Percentiles rank a stretch among this genome's conserved stretches.
Evolutionary conservation across 208 protist genomes (phyloP).

Genomic region (Blechomonas ayalai): DNA sequence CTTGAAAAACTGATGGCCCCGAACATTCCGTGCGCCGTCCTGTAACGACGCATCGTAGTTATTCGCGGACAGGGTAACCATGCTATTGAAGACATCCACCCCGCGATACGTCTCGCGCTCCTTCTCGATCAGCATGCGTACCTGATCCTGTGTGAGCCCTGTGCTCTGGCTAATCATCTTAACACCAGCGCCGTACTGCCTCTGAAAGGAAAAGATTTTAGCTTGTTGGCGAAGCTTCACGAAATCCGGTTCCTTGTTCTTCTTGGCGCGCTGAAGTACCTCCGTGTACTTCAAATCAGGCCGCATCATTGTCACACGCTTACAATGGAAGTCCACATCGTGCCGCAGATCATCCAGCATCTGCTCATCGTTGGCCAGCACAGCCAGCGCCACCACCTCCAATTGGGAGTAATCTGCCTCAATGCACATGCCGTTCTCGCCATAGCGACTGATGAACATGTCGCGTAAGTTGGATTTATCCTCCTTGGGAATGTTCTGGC

Average conservation of each 20-base stretch:
- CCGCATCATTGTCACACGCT: conserved; percentile 91
- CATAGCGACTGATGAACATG: conserved; percentile 89
- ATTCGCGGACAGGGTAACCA: conserved; percentile 87
- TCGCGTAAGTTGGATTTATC: conserved; percentile 84
- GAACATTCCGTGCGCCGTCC: conserved; percentile 77
- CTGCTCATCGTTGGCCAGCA: conserved; percentile 83
- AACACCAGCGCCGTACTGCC: conserved; percentile 90
- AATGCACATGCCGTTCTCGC: conserved; percentile 84
- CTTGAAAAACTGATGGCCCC: conserved; percentile 87
- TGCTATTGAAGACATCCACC: conserved; percentile 86
- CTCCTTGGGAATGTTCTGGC: conserved; percentile 92
- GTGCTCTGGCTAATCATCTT: conserved; percentile 91
- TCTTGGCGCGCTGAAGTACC: conserved; percentile 82
- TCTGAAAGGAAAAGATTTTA: conserved; percentile 92
- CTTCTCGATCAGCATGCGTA: conserved; percentile 88
- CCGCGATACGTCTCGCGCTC: conserved; percentile 83
- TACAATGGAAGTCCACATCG: conserved; percentile 91
- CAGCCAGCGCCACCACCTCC: conserved; percentile 87
- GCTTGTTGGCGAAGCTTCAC: conserved; percentile 89
- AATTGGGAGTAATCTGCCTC: conserved; percentile 92
- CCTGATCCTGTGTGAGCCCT: conserved; percentile 85
- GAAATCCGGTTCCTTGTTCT: conserved; percentile 91
- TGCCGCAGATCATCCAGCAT: conserved; percentile 88
- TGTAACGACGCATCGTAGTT: conserved; percentile 84
- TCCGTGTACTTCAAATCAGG: conserved; percentile 89